These are phyloP conservation scores for Hymenoscyphus infarciens DNA, from an alignment of 2,329 filamentous ascomycete genomes.

Conservation along the genomic window DNA sequence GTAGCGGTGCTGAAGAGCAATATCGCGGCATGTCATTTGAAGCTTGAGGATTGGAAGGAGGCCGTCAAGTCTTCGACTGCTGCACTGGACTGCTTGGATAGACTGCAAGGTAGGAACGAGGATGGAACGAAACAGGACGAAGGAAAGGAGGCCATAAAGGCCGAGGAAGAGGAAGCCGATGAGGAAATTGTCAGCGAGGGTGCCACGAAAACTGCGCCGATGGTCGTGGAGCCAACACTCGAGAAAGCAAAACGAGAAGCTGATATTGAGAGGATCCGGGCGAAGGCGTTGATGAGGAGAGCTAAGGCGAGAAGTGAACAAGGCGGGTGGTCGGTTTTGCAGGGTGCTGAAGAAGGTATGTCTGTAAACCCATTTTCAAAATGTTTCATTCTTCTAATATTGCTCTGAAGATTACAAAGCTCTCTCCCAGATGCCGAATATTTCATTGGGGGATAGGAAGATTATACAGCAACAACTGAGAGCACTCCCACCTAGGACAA, in stretches of 20 bases:
- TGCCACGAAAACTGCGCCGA: conserved; percentile 43
- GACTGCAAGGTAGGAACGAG: conserved; percentile 42
- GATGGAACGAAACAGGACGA: conserved; percentile 34
- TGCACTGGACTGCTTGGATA: conserved; percentile 69
- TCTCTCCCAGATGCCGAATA: conserved; percentile 55
- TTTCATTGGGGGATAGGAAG: conserved; percentile 63
- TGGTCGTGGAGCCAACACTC: conserved; percentile 30
- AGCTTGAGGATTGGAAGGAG: conserved; percentile 80
- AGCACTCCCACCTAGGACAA: conserved; percentile 63
- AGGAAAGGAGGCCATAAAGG: conserved; percentile 33
- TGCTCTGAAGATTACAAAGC: conserved; percentile 62
- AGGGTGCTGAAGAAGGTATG: conserved; percentile 61
- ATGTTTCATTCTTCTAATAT: conserved; percentile 7
- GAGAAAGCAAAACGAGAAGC: conserved; percentile 42
- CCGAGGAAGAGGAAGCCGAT: conserved; percentile 46
- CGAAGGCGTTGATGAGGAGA: conserved; percentile 68
- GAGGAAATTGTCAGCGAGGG: conserved; percentile 59
- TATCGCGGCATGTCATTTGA: conserved; percentile 83
- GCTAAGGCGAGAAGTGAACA: conserved; percentile 54
- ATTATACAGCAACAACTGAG: conserved; percentile 65
- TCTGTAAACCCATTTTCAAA: neutral
- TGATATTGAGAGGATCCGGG: conserved; percentile 72
- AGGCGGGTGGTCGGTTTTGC: conserved; percentile 74
- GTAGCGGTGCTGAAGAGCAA: conserved; percentile 85
- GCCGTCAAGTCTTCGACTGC: conserved; percentile 70